A percentile compares a stretch with the other conserved stretches of the same genome.
phyloP scores from a whole-genome alignment of 140 eudicot genomes.

The Stevia rebaudiana region DNA sequence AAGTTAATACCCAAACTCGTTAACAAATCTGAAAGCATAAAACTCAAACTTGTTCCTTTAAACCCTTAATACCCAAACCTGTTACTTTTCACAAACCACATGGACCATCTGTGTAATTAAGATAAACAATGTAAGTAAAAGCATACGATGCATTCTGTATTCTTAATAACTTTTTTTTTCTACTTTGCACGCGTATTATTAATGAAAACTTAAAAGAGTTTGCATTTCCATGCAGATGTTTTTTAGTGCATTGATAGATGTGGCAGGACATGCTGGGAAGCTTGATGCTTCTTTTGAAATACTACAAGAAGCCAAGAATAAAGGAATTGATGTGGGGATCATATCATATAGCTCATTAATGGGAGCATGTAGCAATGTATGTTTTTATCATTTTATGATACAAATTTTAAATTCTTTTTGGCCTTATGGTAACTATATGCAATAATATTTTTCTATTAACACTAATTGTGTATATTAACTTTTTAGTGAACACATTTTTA shows the following conservation, averaged over 20 bases:
- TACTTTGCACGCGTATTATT: not conserved
- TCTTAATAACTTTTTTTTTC: not conserved
- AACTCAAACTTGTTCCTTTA: too few relatives aligned
- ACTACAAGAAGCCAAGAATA: conserved; percentile 55
- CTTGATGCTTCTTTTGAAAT: conserved; percentile 85
- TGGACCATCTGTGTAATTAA: too few relatives aligned
- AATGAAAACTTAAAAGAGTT: not conserved
- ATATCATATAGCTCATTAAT: conserved; percentile 83
- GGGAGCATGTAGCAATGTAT: conserved; percentile 99
- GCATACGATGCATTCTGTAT: not conserved
- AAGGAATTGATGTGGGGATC: conserved; percentile 66
- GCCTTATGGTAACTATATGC: conserved; percentile 2
- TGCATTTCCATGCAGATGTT: conserved; percentile 55
- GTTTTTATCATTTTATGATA: conserved; percentile 23
- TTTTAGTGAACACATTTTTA: not conserved
- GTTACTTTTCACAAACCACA: too few relatives aligned
- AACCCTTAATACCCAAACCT: too few relatives aligned
- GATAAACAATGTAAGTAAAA: not conserved
- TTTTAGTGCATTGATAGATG: conserved; percentile 90
- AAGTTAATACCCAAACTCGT: too few relatives aligned
- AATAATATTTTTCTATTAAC: not conserved
- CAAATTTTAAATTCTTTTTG: not conserved
- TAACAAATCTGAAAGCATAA: too few relatives aligned
- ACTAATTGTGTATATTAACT: not conserved
- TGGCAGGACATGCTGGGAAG: conserved; percentile 93